Evolutionary conservation across 1,284 basidiomycete species (phyloP).

Genomic region (Melampsora abietis-canadensis): DNA sequence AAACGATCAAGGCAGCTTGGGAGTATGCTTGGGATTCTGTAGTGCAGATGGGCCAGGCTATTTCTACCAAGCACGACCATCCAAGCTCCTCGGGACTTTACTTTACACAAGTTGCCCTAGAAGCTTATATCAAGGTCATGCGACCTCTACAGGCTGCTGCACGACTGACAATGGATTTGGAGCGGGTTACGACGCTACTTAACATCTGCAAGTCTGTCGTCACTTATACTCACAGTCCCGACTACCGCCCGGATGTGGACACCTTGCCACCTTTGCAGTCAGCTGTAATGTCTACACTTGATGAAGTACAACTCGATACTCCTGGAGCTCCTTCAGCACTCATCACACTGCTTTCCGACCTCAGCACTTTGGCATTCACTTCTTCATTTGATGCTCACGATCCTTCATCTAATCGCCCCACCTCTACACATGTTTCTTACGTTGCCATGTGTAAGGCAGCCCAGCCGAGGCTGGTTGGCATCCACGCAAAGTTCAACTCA

Average conservation of each 20-base stretch:
- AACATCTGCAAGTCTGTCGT: constrained; percentile 73
- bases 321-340: constrained; percentile 68
- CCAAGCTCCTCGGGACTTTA: constrained; percentile 2
- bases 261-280: constrained; percentile 72
- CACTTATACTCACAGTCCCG: constrained; percentile 75
- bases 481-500: constrained; percentile 63
- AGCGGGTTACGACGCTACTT: constrained; percentile 67
- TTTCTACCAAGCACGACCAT: constrained; percentile 52
- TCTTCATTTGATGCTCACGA: constrained; percentile 64
- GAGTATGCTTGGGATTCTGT: constrained; percentile 17
- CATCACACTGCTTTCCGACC: constrained; percentile 78
- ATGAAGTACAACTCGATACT: constrained; percentile 64
- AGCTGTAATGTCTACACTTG: constrained; percentile 67
- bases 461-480: constrained; percentile 75
- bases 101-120: constrained; percentile 82
- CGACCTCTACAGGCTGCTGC: constrained; percentile 51
- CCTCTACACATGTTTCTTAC: constrained; percentile 71
- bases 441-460: constrained; percentile 78
- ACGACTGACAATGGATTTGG: constrained; percentile 63
- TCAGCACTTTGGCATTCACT: constrained; percentile 75
- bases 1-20: constrained; percentile 46
- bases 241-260: constrained; percentile 83
- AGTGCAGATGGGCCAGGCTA: constrained; percentile 45
- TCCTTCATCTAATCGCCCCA: constrained; percentile 48
- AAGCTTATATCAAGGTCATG: constrained; percentile 72